Base-by-base conservation (phyloP, 371 early-diverging fungal genomes). In the Mucor ambiguus region DNA sequence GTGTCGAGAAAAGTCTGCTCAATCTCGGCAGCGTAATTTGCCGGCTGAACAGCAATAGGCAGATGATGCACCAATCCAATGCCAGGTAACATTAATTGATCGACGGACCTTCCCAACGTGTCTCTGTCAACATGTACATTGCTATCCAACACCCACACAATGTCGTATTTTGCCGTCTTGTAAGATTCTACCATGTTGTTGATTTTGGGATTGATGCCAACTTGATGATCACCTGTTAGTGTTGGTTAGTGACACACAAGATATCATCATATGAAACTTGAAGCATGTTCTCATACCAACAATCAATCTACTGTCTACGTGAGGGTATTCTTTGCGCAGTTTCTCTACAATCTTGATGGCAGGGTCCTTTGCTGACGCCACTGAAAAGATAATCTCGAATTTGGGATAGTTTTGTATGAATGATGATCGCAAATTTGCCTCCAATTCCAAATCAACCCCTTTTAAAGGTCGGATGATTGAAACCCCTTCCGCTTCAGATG, bases 11-110 rank as follows among this genome's bases (percentile, higher is more conserved):
- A 98, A 14, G 90, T 81, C 61, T 85, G 83, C 66, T 98, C 98
- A 18, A 98, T 83, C 70, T 89, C 80, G 2, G 96, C 89, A 20
- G 95, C 95, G 66, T 92, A 87, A 26, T 86, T 86, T 20, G 78
- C 69, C 10, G 95, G 90, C 18, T 84, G 73, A 35, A 89, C 84
- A 44, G 93, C 96, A 59, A 93, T 85, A 0, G 95, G 93, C 16
- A 95, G 71, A 70, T 98, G 98, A 77, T 97, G 98, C 14, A 97
- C 93, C 7, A 97, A 85, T 3, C 97, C 98, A 30, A 96, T 90
- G 16, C 85, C 84, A n/a, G 92, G 92, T 46, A 84, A 69, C 61
- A 73, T 65, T 55, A 93, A 75, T 68, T 87, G 75, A 58, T 87
- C 89, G 9, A 97, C 92, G 0, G 96, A 92, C 18, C 95, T 85